A percentile compares a stretch with the other conserved stretches of the same genome.
Evolutionary conservation across 164 flowering plant species (phyloP).

Genomic region (Warburgia ugandensis): DNA sequence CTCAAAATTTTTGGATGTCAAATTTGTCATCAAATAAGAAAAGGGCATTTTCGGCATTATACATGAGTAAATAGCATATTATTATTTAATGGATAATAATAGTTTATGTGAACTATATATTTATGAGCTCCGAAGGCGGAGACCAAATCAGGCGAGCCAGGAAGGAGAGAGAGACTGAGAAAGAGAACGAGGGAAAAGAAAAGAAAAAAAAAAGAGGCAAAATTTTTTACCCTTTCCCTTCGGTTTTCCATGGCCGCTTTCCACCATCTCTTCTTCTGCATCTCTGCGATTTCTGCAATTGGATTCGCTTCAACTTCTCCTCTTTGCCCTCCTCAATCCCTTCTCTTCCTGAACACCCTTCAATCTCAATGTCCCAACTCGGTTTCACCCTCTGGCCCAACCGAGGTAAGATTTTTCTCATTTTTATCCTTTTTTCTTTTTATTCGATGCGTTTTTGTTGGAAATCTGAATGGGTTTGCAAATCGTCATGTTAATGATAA

Average conservation of each 20-base stretch:
- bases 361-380: slow-evolving; percentile 3
- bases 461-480: not conserved
- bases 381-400: not conserved
- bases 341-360: not conserved
- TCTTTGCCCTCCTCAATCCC: slow-evolving; percentile 6
- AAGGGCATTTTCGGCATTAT: too few species aligned
- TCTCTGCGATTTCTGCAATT: slow-evolving; percentile 1
- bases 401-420: slow-evolving; percentile 1
- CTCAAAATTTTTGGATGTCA: too few species aligned
- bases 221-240: not conserved
- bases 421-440: not conserved
- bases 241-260: not conserved
- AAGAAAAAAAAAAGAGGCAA: not conserved
- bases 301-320: not conserved
- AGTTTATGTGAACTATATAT: too few species aligned
- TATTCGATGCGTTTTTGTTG: not conserved
- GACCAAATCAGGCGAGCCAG: not conserved
- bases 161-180: not conserved
- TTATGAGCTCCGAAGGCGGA: not conserved
- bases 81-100: too few species aligned
- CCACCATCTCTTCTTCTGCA: slow-evolving; percentile 2
- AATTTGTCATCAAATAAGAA: too few species aligned
- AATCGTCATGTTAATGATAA: not conserved
- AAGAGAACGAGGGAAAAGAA: not conserved
- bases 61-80: too few species aligned